A percentile compares a stretch with the other conserved stretches of the same genome.
Conservation (phyloP, 345 rosid species). For the Sisymbrium irio region DNA sequence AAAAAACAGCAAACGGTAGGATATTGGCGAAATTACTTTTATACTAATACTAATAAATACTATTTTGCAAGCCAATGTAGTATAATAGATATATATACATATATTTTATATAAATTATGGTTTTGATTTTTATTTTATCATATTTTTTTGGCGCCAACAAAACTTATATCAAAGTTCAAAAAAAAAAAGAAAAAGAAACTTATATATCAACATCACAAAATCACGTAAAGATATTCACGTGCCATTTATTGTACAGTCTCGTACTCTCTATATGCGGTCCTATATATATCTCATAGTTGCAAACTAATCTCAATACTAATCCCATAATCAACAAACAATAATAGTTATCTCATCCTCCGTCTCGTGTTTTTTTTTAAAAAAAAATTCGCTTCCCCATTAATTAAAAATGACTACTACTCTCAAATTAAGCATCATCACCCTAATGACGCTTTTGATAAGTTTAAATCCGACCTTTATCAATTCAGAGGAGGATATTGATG, state of each 20-base stretch:
- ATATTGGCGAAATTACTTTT: background rate
- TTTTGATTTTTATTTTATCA: background rate
- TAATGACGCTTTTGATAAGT: constrained; percentile 14
- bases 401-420: constrained; percentile 22
- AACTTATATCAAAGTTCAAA: too few relatives aligned
- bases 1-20: background rate
- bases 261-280: background rate
- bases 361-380: background rate
- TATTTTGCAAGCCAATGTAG: background rate
- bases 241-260: background rate
- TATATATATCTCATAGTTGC: constrained; percentile 7
- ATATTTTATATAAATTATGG: too few relatives aligned
- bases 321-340: constrained; percentile 22
- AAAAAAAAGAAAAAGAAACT: too few relatives aligned
- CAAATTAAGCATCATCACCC: constrained; percentile 12
- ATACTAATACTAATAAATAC: background rate
- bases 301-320: constrained; percentile 6
- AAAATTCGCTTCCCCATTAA: background rate
- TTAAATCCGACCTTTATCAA: background rate
- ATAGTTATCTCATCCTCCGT: background rate
- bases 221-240: constrained; percentile 34
- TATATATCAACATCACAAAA: constrained; percentile 19
- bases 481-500: constrained; percentile 32
- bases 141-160: background rate
- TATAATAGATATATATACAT: background rate